Evolutionary conservation across 1,284 basidiomycete species (phyloP).

Genomic region (Microbotryum violaceum): DNA sequence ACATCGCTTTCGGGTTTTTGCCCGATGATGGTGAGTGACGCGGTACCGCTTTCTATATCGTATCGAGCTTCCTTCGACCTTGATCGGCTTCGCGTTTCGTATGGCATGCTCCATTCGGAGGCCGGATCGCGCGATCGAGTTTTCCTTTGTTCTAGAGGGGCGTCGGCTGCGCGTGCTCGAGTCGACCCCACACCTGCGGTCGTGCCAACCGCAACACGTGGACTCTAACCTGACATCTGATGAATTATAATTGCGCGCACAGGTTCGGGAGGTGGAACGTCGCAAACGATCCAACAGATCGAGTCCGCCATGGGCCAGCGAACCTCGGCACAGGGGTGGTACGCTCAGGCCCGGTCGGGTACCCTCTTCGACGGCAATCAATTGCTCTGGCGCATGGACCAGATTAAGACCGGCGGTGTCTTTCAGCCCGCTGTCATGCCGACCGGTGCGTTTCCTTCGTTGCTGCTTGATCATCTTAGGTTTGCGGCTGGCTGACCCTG

Average conservation of each 20-base stretch:
- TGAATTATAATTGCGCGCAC: not conserved
- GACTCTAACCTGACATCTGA: too few relatives aligned
- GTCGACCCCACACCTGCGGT: too few relatives aligned
- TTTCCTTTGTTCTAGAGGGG: too few relatives aligned
- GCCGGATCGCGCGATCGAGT: too few relatives aligned
- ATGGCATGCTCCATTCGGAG: too few relatives aligned
- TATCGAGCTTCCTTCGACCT: too few relatives aligned
- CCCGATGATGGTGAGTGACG: constrained; percentile 32
- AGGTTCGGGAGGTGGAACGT: constrained; percentile 35
- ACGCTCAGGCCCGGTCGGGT: constrained; percentile 40
- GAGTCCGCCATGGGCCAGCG: constrained; percentile 32
- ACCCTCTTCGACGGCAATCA: constrained; percentile 39
- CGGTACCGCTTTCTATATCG: too few relatives aligned
- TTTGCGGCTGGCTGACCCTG: too few relatives aligned
- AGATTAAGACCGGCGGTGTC: constrained; percentile 40
- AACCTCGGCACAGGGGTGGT: constrained; percentile 35
- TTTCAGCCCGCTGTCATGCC: constrained; percentile 38
- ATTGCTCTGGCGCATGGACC: constrained; percentile 36
- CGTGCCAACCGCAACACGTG: too few relatives aligned
- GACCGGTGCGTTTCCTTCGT: constrained; percentile 1
- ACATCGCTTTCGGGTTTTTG: constrained; percentile 32
- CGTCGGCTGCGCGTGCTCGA: too few relatives aligned
- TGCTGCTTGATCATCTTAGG: too few relatives aligned
- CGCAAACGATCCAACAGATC: constrained; percentile 36
- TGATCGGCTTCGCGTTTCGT: too few relatives aligned